Evolutionary conservation across 176 grass and related monocot species (phyloP).

Genomic region (Saccharum officinarum): DNA sequence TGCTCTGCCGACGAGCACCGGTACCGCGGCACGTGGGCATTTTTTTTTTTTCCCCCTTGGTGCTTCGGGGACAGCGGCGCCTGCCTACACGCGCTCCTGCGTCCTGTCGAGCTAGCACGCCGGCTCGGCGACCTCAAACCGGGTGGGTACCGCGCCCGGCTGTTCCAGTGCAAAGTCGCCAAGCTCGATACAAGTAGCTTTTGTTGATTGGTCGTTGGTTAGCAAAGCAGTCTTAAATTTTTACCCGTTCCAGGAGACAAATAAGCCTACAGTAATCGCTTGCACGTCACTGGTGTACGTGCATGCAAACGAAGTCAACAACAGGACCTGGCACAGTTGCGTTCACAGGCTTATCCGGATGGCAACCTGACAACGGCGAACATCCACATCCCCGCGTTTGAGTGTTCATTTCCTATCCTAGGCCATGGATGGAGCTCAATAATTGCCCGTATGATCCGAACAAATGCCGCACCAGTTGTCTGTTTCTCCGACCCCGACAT

Average conservation of each 20-base stretch:
- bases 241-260: background rate
- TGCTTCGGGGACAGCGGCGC: slow-evolving; percentile 12
- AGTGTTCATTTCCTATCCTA: background rate
- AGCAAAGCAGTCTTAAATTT: background rate
- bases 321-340: background rate
- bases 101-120: background rate
- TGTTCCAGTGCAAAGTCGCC: background rate
- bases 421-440: background rate
- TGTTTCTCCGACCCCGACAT: slow-evolving; percentile 21
- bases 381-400: no score
- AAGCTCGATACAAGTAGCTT: background rate
- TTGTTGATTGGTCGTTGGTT: background rate
- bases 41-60: background rate
- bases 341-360: background rate
- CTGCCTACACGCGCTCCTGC: slow-evolving; percentile 1
- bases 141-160: background rate
- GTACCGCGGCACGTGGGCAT: background rate
- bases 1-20: background rate
- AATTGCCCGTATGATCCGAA: background rate
- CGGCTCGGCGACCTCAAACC: background rate
- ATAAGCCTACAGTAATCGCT: background rate
- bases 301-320: background rate
- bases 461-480: background rate
- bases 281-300: background rate
- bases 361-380: background rate